Percentiles rank a stretch among this genome's conserved stretches.
Conservation (phyloP, 1,284 basidiomycete species). For the Rhizoctonia solani region DNA sequence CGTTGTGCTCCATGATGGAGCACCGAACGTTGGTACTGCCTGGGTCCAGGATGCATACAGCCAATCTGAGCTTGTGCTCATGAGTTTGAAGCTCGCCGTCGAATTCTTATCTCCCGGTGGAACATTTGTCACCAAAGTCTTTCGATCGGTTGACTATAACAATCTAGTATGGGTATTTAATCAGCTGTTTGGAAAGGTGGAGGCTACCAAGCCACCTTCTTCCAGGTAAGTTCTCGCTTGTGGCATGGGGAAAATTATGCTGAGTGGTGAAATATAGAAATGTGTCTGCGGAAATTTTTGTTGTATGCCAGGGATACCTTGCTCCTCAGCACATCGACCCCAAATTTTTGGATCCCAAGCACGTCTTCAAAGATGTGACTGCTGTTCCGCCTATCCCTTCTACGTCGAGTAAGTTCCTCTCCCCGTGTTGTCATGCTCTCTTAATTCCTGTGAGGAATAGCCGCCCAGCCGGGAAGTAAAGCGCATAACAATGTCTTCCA, state of each 20-base stretch:
- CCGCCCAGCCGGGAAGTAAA: slow-evolving; percentile 39
- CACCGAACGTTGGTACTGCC: slow-evolving; percentile 98
- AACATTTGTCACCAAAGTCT: slow-evolving; percentile 98
- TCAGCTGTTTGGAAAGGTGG: slow-evolving; percentile 94
- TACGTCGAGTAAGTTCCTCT: slow-evolving; percentile 36
- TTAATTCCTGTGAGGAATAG: slow-evolving; percentile 18
- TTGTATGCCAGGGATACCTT: slow-evolving; percentile 94
- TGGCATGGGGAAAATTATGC: slow-evolving; percentile 7
- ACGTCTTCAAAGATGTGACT: slow-evolving; percentile 94
- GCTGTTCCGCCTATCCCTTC: slow-evolving; percentile 49
- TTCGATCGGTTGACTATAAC: slow-evolving; percentile 98
- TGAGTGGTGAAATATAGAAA: too few species aligned
- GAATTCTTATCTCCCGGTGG: slow-evolving; percentile 95
- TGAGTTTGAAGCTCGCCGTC: slow-evolving; percentile 94
- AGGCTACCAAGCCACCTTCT: slow-evolving; percentile 98
- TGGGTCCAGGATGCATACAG: slow-evolving; percentile 99
- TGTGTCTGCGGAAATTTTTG: slow-evolving; percentile 99
- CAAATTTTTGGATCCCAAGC: slow-evolving; percentile 96
- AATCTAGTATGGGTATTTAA: slow-evolving; percentile 98
- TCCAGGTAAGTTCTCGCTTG: slow-evolving; percentile 67
- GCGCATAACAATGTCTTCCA: slow-evolving; percentile 89
- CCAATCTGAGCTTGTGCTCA: slow-evolving; percentile 96
- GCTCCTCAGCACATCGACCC: slow-evolving; percentile 97
- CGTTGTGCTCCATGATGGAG: slow-evolving; percentile 98
- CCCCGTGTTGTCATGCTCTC: slow-evolving; percentile 41